A percentile compares a stretch with the other conserved stretches of the same genome.
Evolutionary conservation across 2,329 filamentous ascomycete genomes (phyloP).

Genomic region (Monosporascus ibericus): DNA sequence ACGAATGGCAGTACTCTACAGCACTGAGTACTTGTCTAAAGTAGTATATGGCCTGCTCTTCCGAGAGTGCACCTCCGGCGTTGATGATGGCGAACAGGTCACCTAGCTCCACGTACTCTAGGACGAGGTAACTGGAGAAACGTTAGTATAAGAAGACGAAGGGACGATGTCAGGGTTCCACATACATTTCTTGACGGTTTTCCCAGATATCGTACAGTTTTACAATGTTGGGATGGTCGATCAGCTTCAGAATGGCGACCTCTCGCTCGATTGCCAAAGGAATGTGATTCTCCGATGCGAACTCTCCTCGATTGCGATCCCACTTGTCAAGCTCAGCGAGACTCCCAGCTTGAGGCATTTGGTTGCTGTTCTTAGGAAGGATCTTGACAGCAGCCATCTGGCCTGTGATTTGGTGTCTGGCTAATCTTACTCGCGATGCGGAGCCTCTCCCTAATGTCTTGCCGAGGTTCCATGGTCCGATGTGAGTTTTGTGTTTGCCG

Average conservation of each 20-base stretch:
- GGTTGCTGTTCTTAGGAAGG: slow-evolving; percentile 75
- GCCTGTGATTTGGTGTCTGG: slow-evolving; percentile 70
- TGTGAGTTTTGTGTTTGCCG: slow-evolving; percentile 59
- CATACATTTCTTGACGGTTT: slow-evolving; percentile 88
- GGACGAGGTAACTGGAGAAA: slow-evolving; percentile 73
- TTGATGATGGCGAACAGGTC: slow-evolving; percentile 88
- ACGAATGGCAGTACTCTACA: slow-evolving; percentile 85
- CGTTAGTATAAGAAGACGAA: slow-evolving; percentile 17
- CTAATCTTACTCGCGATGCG: slow-evolving; percentile 80
- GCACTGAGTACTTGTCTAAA: slow-evolving; percentile 93
- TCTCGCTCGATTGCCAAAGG: slow-evolving; percentile 89
- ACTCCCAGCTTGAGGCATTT: slow-evolving; percentile 78
- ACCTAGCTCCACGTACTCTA: slow-evolving; percentile 76
- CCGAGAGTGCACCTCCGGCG: slow-evolving; percentile 62
- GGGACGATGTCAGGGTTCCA: slow-evolving; percentile 6
- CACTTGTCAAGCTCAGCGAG: slow-evolving; percentile 75
- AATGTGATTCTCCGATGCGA: slow-evolving; percentile 61
- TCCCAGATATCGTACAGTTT: slow-evolving; percentile 97
- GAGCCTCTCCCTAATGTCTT: slow-evolving; percentile 85
- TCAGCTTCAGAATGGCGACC: slow-evolving; percentile 93
- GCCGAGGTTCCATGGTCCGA: slow-evolving; percentile 91
- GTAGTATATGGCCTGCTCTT: slow-evolving; percentile 75
- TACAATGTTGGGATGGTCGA: slow-evolving; percentile 92
- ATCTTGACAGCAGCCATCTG: slow-evolving; percentile 93
- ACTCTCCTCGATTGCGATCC: slow-evolving; percentile 51